Evolutionary conservation across 768 basidiomycete genomes (phyloP), one percentile per base, ranked within the genome.

Genomic region (Sarcomyxa edulis): DNA sequence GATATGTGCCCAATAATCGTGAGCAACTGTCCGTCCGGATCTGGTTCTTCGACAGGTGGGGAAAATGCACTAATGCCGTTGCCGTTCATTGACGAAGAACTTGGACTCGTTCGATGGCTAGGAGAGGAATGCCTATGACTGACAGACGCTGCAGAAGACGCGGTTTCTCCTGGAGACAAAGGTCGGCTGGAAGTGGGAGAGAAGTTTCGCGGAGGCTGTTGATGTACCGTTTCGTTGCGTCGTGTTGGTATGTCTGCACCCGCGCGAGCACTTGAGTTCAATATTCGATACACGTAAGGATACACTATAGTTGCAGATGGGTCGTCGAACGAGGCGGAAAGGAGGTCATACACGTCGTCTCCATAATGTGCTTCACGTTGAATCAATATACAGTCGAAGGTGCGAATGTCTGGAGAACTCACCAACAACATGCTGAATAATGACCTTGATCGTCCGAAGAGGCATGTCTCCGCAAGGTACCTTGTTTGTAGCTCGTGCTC

Each of bases 401-500:
- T 31, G n/a, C 5, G 19, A 28, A 39, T 40, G 25, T 30, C 19
- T 18, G 5, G 14, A 16, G 12, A 12, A 77, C 93, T 68, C 48
- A 94, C 93, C 87, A 50, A 97, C 90, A 40, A 97, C 78, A 57
- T 95, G 92, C 62, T 98, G 96, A 24, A 99, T 88, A 50, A 99
- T 90, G 28, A 96, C 94, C 69, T 99, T 99, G 59, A 98, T 89
- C 2, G 96, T 98, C 45, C 96, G 72, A 42, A 99, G 61, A 2
- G 96, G 96, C 94, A 98, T 94, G 53, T 99, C 96, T 18, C 93
- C 94, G 54, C 94, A 86, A 3, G 96, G 94, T 2, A 98, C 79
- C 46, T 84, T 86, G 54, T 89, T 92, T 1, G 83, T 84, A 7
- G 91, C 89, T 46, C 96, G 72, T 9, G 87, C 83, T 37, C 95